Evolutionary conservation across 2,329 filamentous ascomycete genomes (phyloP).

Genomic region (Aspergillus vadensis): DNA sequence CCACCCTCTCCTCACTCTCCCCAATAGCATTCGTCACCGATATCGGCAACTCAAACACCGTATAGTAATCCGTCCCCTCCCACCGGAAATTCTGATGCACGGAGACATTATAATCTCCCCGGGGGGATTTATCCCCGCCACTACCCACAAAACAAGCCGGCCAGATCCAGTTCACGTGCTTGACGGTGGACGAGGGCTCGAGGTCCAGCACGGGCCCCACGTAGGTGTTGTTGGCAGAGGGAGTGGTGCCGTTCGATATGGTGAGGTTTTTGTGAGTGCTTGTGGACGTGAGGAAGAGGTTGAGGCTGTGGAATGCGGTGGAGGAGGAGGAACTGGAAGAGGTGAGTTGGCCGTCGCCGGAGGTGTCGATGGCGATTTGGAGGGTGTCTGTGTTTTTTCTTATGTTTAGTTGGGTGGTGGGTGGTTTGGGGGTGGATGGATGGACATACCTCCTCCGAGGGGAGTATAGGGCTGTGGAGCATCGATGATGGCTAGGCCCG

Average conservation of each 20-base stretch:
- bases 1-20: slow-evolving; percentile 24
- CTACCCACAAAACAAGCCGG: slow-evolving; percentile 68
- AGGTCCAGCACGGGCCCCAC: slow-evolving; percentile 65
- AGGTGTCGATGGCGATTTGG: slow-evolving; percentile 68
- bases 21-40: slow-evolving; percentile 66
- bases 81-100: slow-evolving; percentile 71
- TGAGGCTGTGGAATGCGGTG: slow-evolving; percentile 64
- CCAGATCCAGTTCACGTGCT: slow-evolving; percentile 73
- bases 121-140: slow-evolving; percentile 53
- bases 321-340: slow-evolving; percentile 55
- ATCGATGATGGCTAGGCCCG: slow-evolving; percentile 67
- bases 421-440: neutral
- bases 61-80: slow-evolving; percentile 66
- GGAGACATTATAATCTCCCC: slow-evolving; percentile 70
- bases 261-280: slow-evolving; percentile 67
- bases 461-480: slow-evolving; percentile 67
- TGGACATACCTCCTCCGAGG: slow-evolving; percentile 60
- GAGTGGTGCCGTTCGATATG: slow-evolving; percentile 62
- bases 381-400: slow-evolving; percentile 45
- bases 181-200: slow-evolving; percentile 68
- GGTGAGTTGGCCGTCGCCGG: slow-evolving; percentile 62
- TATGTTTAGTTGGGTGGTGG: neutral
- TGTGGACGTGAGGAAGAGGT: slow-evolving; percentile 68
- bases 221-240: slow-evolving; percentile 44
- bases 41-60: slow-evolving; percentile 71